Conservation (phyloP, 2,329 filamentous ascomycete genomes). For the Pyrenophora graminea region DNA sequence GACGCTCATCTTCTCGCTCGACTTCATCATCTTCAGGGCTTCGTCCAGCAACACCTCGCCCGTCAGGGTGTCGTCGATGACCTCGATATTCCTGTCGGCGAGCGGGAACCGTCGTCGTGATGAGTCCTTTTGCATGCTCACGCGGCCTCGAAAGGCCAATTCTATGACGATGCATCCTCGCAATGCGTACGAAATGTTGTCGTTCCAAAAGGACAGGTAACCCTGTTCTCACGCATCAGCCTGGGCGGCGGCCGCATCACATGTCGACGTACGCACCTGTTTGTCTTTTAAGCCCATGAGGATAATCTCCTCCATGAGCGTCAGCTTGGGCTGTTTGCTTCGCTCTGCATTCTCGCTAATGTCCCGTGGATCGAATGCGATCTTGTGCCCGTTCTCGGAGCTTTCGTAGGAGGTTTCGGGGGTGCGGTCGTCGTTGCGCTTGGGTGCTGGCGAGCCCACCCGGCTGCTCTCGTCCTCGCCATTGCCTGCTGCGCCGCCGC, state of each 20-base stretch:
- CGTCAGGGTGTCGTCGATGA: constrained; percentile 93
- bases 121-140: constrained; percentile 98
- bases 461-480: constrained; percentile 66
- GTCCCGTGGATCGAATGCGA: constrained; percentile 95
- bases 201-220: constrained; percentile 99
- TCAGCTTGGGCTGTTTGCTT: constrained; percentile 97
- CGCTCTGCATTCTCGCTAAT: constrained; percentile 96
- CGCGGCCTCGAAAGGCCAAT: constrained; percentile 89
- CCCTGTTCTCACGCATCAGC: constrained; percentile 61
- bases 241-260: constrained; percentile 10
- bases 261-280: constrained; percentile 67
- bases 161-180: constrained; percentile 98
- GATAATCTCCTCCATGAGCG: constrained; percentile 97
- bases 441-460: constrained; percentile 67
- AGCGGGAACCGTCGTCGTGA: constrained; percentile 89
- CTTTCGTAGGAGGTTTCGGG: constrained; percentile 85
- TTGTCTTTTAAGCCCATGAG: constrained; percentile 97
- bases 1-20: constrained; percentile 99
- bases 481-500: constrained; percentile 61
- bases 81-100: constrained; percentile 92
- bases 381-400: constrained; percentile 95
- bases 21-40: constrained; percentile 99
- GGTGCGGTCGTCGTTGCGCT: constrained; percentile 62
- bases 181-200: constrained; percentile 98
- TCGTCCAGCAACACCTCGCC: constrained; percentile 97